phyloP scores from a whole-genome alignment of 2,329 filamentous ascomycete species.

The Penicillium sp. region DNA sequence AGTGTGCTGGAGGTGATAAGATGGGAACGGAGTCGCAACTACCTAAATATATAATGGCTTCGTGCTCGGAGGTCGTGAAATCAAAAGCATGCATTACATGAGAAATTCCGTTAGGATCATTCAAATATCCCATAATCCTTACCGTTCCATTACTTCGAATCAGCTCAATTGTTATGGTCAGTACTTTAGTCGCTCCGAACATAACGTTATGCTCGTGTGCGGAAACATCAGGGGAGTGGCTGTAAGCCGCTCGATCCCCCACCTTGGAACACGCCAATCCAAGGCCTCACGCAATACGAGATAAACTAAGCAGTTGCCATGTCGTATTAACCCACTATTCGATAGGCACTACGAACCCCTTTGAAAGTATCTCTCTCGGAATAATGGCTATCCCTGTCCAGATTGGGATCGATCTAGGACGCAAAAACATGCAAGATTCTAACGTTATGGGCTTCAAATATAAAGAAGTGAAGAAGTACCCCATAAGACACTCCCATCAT shows the following conservation, averaged over 20 bases:
- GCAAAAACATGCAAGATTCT: not conserved
- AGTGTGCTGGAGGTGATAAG: not conserved
- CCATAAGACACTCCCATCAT: not conserved
- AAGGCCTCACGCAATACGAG: not conserved
- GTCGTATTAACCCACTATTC: not conserved
- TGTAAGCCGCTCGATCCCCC: not conserved
- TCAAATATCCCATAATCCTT: not conserved
- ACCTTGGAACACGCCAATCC: not conserved
- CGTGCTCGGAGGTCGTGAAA: too few species aligned
- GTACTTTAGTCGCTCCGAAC: not conserved
- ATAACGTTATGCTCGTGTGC: conserved; percentile 16
- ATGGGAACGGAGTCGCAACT: too few species aligned
- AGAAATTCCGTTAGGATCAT: not conserved
- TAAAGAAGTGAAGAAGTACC: not conserved
- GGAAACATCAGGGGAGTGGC: not conserved
- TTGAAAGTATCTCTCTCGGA: not conserved
- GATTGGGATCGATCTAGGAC: not conserved
- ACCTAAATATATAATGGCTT: too few species aligned
- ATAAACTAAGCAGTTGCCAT: not conserved
- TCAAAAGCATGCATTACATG: not conserved
- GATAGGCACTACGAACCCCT: not conserved
- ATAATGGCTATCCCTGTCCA: not conserved
- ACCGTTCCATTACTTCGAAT: not conserved
- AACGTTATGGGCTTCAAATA: conserved; percentile 1
- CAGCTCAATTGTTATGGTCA: not conserved